phyloP scores from a whole-genome alignment of 164 flowering plant species.

The Akebia trifoliata region DNA sequence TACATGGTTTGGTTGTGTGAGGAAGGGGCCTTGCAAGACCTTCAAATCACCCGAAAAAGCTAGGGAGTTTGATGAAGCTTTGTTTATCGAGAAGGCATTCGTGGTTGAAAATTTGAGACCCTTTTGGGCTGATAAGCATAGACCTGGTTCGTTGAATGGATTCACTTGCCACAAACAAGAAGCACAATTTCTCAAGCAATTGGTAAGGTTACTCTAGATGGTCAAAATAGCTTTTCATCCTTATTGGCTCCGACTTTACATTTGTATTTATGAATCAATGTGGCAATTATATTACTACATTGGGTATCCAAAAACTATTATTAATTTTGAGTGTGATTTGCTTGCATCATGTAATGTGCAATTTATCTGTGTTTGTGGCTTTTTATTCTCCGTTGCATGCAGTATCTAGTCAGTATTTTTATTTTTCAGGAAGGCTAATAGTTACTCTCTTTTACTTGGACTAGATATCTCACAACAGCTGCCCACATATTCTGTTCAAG shows the following conservation, averaged over 20 bases:
- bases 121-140: conserved; percentile 73
- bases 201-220: conserved; percentile 33
- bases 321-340: too few species aligned
- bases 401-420: too few species aligned
- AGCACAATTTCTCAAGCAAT: conserved; percentile 55
- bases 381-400: too few species aligned
- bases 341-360: too few species aligned
- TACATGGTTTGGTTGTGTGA: conserved; percentile 55
- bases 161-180: conserved; percentile 70
- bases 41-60: conserved; percentile 49
- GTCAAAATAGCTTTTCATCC: not conserved
- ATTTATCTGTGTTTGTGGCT: too few species aligned
- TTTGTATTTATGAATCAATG: not conserved
- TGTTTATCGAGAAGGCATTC: conserved; percentile 55
- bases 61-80: conserved; percentile 45
- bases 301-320: too few species aligned
- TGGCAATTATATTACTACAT: not conserved
- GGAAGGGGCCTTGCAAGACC: conserved; percentile 47
- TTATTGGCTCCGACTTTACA: not conserved
- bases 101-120: conserved; percentile 61
- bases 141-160: conserved; percentile 53
- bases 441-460: not conserved
- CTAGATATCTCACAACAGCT: conserved; percentile 37
- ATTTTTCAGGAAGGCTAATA: not conserved
- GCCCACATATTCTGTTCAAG: conserved; percentile 63